These are phyloP conservation scores for Metschnikowia noctiluminum DNA, from an alignment of 805 yeast genomes.

Conservation along the genomic window DNA sequence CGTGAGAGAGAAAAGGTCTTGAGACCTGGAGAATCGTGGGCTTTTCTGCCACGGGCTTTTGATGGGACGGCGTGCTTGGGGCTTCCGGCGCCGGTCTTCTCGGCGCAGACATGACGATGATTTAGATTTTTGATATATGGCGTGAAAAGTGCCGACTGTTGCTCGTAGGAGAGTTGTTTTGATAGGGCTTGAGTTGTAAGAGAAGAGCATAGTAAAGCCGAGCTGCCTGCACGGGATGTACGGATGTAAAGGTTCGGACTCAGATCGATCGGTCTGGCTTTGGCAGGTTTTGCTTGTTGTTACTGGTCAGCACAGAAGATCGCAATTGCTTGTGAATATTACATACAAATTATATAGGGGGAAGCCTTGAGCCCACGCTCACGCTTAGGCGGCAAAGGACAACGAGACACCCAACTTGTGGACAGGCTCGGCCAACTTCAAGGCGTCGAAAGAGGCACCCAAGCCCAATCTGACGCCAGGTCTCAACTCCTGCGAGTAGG, in stretches of 20 bases:
- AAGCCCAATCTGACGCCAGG: conserved; percentile 96
- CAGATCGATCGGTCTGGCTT: too few relatives aligned
- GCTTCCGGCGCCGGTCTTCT: neutral
- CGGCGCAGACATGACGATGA: too few relatives aligned
- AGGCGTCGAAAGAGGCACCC: conserved; percentile 95
- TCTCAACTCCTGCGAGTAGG: conserved; percentile 92
- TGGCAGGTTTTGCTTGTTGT: too few relatives aligned
- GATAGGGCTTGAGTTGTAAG: too few relatives aligned
- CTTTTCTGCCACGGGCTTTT: conserved; percentile 3
- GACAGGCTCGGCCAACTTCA: conserved; percentile 92
- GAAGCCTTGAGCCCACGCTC: neutral
- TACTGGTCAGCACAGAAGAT: too few relatives aligned
- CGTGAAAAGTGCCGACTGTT: neutral
- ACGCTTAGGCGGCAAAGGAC: conserved; percentile 78
- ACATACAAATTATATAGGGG: conserved; percentile 5
- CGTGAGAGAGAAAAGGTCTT: conserved; percentile 57
- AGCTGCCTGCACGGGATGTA: conserved; percentile 3
- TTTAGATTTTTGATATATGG: neutral
- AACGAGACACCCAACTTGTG: conserved; percentile 97
- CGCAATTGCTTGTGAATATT: neutral
- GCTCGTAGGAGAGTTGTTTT: too few relatives aligned
- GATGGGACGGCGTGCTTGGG: conserved; percentile 1
- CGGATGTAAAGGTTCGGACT: conserved; percentile 4
- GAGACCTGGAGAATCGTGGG: conserved; percentile 40
- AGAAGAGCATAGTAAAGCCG: too few relatives aligned